phyloP scores from a whole-genome alignment of 2,329 filamentous ascomycete genomes.

The Aspergillus udagawae region DNA sequence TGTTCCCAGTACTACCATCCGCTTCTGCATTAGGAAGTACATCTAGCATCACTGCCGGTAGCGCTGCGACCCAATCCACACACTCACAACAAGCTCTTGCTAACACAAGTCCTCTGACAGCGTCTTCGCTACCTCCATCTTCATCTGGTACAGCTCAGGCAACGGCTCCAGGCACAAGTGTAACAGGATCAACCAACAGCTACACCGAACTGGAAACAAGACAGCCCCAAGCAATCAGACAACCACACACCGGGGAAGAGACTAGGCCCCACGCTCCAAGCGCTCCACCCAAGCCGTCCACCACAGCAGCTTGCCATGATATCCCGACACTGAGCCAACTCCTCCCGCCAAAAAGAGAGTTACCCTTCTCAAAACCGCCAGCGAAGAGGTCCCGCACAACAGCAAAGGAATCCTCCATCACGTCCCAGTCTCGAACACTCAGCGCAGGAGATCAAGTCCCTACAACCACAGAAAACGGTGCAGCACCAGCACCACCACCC shows the following conservation, averaged over 20 bases:
- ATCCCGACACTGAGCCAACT: constrained; percentile 27
- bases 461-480: neutral
- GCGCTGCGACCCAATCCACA: neutral
- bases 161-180: neutral
- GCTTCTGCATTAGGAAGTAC: neutral
- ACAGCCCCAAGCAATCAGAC: neutral
- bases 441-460: neutral
- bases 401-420: neutral
- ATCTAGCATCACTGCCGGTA: neutral
- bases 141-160: neutral
- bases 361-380: constrained; percentile 37
- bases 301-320: constrained; percentile 25
- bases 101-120: neutral
- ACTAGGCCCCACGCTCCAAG: neutral
- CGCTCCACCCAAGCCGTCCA: constrained; percentile 18
- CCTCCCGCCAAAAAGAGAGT: constrained; percentile 41
- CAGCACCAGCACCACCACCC: neutral
- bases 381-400: constrained; percentile 14
- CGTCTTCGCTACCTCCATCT: neutral
- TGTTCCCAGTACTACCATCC: constrained; percentile 3
- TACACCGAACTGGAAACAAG: neutral
- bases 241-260: neutral
- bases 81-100: neutral
- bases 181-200: neutral
- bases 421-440: neutral